These are phyloP conservation scores for Fusarium virguliforme DNA, from an alignment of 2,329 filamentous ascomycete genomes.

Conservation along the genomic window DNA sequence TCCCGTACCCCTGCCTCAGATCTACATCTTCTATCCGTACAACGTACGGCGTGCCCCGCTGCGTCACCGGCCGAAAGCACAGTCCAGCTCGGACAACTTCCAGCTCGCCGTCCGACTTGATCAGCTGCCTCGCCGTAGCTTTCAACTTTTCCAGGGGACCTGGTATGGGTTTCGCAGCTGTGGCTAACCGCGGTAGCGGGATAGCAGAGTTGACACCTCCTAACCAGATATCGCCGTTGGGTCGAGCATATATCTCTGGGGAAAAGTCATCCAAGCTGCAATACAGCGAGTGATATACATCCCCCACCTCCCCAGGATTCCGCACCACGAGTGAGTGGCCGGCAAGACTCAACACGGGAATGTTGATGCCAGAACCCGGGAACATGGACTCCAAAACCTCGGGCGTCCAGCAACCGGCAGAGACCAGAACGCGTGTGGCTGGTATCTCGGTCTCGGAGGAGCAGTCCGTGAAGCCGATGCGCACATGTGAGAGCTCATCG, in stretches of 20 bases:
- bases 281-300: slow-evolving; percentile 79
- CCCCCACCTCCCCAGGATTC: slow-evolving; percentile 65
- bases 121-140: slow-evolving; percentile 63
- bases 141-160: slow-evolving; percentile 66
- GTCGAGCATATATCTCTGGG: slow-evolving; percentile 79
- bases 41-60: slow-evolving; percentile 76
- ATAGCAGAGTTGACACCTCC: slow-evolving; percentile 79
- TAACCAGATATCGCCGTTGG: slow-evolving; percentile 79
- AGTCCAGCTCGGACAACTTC: slow-evolving; percentile 76
- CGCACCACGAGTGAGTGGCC: slow-evolving; percentile 81
- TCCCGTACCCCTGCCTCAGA: slow-evolving; percentile 67
- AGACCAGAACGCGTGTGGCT: slow-evolving; percentile 76
- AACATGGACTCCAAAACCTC: slow-evolving; percentile 78
- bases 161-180: slow-evolving; percentile 36
- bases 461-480: slow-evolving; percentile 63
- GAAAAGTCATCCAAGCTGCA: slow-evolving; percentile 74
- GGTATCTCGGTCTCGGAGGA: slow-evolving; percentile 68
- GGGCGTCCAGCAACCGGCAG: slow-evolving; percentile 81
- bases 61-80: slow-evolving; percentile 81
- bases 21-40: slow-evolving; percentile 69
- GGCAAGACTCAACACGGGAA: slow-evolving; percentile 72
- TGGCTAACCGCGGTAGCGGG: slow-evolving; percentile 68
- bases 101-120: slow-evolving; percentile 67
- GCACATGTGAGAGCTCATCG: slow-evolving; percentile 67
- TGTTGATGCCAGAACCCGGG: slow-evolving; percentile 64